A percentile compares a stretch with the other conserved stretches of the same genome.
Evolutionary conservation across 805 yeast species (phyloP).

Genomic region (Dipodascopsis tothii): DNA sequence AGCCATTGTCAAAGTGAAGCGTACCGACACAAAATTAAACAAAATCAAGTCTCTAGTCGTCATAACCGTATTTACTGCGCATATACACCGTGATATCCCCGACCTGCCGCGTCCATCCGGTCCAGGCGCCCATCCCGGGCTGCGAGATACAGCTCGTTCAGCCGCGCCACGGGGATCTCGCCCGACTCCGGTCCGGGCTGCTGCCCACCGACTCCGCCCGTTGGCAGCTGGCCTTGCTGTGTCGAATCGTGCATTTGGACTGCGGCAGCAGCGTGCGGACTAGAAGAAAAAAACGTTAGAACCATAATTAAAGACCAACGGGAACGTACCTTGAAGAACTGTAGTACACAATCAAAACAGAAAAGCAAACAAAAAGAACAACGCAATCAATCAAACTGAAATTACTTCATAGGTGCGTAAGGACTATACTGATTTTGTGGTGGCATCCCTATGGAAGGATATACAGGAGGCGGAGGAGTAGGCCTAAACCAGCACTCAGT

Average conservation of each 20-base stretch:
- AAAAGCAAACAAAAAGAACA: conserved; percentile 1
- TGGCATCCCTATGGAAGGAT: conserved; percentile 31
- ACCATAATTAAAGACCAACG: no score
- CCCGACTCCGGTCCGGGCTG: conserved; percentile 27
- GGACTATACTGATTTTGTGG: conserved; percentile 32
- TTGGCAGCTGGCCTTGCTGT: conserved; percentile 14
- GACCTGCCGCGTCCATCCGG: conserved; percentile 43
- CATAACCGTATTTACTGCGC: conserved; percentile 33
- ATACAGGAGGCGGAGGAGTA: conserved; percentile 31
- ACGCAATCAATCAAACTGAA: not conserved
- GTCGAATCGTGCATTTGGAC: conserved; percentile 17
- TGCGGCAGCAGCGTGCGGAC: not conserved
- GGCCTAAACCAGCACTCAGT: conserved; percentile 25
- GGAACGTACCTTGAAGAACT: not conserved
- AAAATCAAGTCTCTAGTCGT: no score
- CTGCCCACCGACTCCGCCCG: conserved; percentile 21
- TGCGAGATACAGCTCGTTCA: conserved; percentile 48
- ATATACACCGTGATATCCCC: conserved; percentile 38
- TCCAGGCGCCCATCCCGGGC: conserved; percentile 52
- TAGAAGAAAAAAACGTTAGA: no score
- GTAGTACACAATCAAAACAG: conserved; percentile 2
- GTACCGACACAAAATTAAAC: conserved; percentile 24
- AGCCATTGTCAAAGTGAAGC: not conserved
- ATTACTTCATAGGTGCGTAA: conserved; percentile 30
- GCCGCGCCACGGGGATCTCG: conserved; percentile 36